Evolutionary conservation across 345 rosid genomes (phyloP).

Genomic region (Draba incana): DNA sequence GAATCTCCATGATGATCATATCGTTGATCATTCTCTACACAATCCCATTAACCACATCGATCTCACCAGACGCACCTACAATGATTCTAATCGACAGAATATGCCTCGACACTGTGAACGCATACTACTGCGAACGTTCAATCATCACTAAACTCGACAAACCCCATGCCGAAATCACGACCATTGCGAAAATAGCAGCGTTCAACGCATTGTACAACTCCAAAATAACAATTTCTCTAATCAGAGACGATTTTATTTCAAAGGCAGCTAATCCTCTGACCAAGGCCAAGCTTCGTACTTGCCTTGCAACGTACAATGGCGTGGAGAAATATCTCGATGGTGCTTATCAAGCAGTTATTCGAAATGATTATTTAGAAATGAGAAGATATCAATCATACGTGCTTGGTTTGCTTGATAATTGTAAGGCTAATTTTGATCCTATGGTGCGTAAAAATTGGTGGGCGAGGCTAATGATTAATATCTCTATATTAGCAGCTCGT

Average conservation of each 20-base stretch:
- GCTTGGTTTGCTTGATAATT: background rate
- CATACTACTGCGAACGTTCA: background rate
- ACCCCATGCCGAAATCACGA: background rate
- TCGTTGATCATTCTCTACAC: conserved; percentile 3
- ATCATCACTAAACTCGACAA: conserved; percentile 1
- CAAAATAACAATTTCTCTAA: background rate
- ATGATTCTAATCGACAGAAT: conserved; percentile 21
- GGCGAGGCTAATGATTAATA: conserved; percentile 4
- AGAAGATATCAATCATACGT: conserved; percentile 24
- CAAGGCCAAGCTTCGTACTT: background rate
- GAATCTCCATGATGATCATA: background rate
- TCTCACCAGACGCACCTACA: conserved; percentile 11
- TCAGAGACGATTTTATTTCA: conserved; percentile 4
- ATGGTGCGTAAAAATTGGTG: conserved; percentile 11
- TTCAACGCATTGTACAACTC: conserved; percentile 1
- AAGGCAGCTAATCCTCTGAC: background rate
- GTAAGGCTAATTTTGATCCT: conserved; percentile 1
- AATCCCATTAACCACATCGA: conserved; percentile 1
- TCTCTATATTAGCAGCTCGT: background rate
- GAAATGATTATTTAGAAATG: conserved; percentile 7
- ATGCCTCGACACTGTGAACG: conserved; percentile 9
- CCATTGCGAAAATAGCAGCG: background rate
- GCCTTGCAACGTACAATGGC: background rate
- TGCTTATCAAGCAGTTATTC: background rate
- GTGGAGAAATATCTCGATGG: background rate